Percentiles rank a stretch among this genome's conserved stretches.
These are phyloP conservation scores for Citrullus amarus DNA, from an alignment of 306 rosid genomes.

Conservation along the genomic window DNA sequence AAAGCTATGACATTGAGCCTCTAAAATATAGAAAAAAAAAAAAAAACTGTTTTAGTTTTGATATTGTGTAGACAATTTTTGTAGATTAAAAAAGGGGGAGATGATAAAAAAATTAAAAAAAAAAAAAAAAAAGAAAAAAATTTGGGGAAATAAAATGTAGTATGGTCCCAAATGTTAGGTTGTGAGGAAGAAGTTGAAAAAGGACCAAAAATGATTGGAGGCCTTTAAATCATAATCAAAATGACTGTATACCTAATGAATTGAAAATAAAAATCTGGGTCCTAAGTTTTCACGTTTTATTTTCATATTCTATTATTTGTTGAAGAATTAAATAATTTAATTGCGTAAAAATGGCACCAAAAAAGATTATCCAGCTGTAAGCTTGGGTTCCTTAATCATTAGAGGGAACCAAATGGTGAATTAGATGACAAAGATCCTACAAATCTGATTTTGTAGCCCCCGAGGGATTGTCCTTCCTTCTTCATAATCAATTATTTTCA, in stretches of 20 bases:
- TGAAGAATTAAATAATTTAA: too few relatives aligned
- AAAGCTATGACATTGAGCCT: too few relatives aligned
- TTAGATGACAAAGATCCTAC: constrained; percentile 6
- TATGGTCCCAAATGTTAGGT: not conserved
- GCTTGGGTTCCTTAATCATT: not conserved
- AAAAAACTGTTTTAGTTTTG: too few relatives aligned
- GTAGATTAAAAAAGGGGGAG: not conserved
- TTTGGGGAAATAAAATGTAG: not conserved
- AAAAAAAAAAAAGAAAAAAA: not conserved
- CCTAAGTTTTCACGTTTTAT: not conserved
- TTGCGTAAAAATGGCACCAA: not conserved
- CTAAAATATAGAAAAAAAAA: too few relatives aligned
- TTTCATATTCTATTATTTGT: not conserved
- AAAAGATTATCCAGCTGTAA: constrained; percentile 2
- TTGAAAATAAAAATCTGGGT: not conserved
- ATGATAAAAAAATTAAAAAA: not conserved
- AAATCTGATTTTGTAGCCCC: constrained; percentile 8
- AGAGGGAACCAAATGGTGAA: not conserved
- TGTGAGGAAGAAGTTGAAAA: not conserved
- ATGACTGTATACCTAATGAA: not conserved
- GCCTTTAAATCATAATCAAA: not conserved
- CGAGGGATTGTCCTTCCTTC: constrained; percentile 4
- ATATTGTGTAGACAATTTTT: too few relatives aligned
- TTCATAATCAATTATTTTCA: not conserved
- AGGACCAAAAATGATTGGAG: not conserved